phyloP scores from a whole-genome alignment of 1,284 basidiomycete species.

The Sporisorium sorghi region DNA sequence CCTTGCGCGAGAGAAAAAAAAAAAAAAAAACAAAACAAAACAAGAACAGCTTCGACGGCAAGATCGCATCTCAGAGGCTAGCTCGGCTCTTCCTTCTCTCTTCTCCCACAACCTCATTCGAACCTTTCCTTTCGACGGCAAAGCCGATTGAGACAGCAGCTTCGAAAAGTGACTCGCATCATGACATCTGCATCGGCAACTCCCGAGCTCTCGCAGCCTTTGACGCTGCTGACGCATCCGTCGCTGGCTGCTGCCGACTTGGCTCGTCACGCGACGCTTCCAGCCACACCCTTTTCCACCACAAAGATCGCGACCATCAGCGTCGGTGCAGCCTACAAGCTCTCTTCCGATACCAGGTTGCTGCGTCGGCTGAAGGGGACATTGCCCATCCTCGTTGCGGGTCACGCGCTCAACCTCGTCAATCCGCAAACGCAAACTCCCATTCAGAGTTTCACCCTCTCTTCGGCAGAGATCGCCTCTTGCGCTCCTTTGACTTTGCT shows the following conservation, averaged over 20 bases:
- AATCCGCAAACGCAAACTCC: slow-evolving; percentile 46
- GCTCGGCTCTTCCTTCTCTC: not conserved
- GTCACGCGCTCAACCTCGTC: slow-evolving; percentile 46
- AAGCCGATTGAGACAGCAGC: not conserved
- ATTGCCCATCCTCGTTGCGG: slow-evolving; percentile 39
- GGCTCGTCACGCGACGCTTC: slow-evolving; percentile 31
- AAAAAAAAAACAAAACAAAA: slow-evolving; percentile 1
- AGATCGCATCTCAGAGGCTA: not conserved
- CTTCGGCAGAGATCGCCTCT: slow-evolving; percentile 33
- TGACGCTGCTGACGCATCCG: slow-evolving; percentile 37
- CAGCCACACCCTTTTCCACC: slow-evolving; percentile 29
- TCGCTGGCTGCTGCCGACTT: slow-evolving; percentile 25
- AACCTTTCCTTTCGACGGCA: slow-evolving; percentile 3
- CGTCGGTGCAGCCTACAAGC: slow-evolving; percentile 48
- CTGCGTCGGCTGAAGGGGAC: slow-evolving; percentile 42
- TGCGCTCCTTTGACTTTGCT: slow-evolving; percentile 40
- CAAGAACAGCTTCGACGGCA: not conserved
- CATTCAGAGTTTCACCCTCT: slow-evolving; percentile 47
- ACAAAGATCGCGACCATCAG: slow-evolving; percentile 30
- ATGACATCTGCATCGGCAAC: slow-evolving; percentile 37
- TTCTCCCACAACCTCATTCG: not conserved
- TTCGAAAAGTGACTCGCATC: not conserved
- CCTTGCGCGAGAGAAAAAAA: not conserved
- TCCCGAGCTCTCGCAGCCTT: slow-evolving; percentile 40
- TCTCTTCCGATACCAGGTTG: slow-evolving; percentile 31